Base-by-base conservation (phyloP, 768 basidiomycete genomes). In the Termitomyces sp. region DNA sequence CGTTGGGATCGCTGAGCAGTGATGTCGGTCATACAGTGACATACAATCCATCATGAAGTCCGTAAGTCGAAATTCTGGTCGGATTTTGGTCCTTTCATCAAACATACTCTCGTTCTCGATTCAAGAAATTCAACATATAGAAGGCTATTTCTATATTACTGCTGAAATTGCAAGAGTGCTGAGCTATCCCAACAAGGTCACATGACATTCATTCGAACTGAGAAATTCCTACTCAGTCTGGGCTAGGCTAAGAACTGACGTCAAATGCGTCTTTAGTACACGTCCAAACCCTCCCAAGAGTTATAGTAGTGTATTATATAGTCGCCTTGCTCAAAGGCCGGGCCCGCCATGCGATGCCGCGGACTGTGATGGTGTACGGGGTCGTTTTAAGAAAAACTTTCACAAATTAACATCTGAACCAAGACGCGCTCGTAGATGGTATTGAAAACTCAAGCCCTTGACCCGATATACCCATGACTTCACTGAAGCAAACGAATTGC, bases 401-500 rank as follows among this genome's bases (percentile, higher is more conserved):
- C 24, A 6, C 24, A 12, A 12, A 53, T 42, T 42, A 7, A 20
- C n/a, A n/a, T 42, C 8, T 53, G 18, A 41, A 39, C 3, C n/a
- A 46, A 54, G 60, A 52, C 37, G 46, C 56, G 4, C 46, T 61
- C 61, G 1, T 56, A 58, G 41, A 55, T 47, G 37, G 55, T 60
- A 47, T 37, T 39, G 22, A 1, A 7, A 2, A 18, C 20, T 9
- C 33, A 44, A 16, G 15, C 20, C 3, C 31, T 24, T 11, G 20
- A 54, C 3, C 39, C 6, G 44, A 20, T 16, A 36, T 34, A 2
- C 18, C 24, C 9, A 20, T 36, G n/a, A 20, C 49, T 20, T 54
- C 9, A 16, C 31, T 41, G 37, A 13, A 63, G 62, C 59, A 61
- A 27, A 58, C 57, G 37, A 59, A 61, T 7, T 58, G 56, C 18